Percentiles rank a stretch among this genome's conserved stretches.
Evolutionary conservation across 176 grass and related monocot genomes (phyloP).

Genomic region (Cocos nucifera): DNA sequence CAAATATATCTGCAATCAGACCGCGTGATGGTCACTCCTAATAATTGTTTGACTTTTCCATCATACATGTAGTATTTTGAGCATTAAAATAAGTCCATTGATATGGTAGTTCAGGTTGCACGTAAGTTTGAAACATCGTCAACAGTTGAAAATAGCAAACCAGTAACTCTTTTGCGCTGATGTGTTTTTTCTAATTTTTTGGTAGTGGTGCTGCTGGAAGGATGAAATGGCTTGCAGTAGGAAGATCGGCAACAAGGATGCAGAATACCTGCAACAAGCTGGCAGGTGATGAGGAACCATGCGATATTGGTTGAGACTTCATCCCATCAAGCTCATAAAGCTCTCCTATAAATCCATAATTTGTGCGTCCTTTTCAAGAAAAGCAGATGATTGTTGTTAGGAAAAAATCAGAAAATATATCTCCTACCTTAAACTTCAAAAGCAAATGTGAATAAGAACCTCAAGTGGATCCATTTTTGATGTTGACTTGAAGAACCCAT

Average conservation of each 20-base stretch:
- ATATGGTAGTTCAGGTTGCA: no score
- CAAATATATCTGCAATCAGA: no score
- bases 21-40: no score
- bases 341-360: slow-evolving; percentile 50
- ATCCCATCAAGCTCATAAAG: slow-evolving; percentile 75
- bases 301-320: slow-evolving; percentile 39
- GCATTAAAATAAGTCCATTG: no score
- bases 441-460: slow-evolving; percentile 26
- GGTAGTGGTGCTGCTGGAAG: no score
- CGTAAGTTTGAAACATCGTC: no score
- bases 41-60: no score
- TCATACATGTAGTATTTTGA: no score
- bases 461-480: slow-evolving; percentile 62
- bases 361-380: slow-evolving; percentile 79
- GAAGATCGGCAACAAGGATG: background rate
- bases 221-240: no score
- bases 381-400: slow-evolving; percentile 6
- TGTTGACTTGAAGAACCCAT: slow-evolving; percentile 75
- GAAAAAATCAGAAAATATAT: background rate
- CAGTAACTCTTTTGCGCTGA: no score
- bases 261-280: slow-evolving; percentile 62
- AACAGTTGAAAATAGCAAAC: no score
- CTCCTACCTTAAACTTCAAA: background rate
- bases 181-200: no score
- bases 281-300: slow-evolving; percentile 49